These are phyloP conservation scores for Aspergillus aculeatus DNA, from an alignment of 2,329 filamentous ascomycete genomes.

Conservation along the genomic window DNA sequence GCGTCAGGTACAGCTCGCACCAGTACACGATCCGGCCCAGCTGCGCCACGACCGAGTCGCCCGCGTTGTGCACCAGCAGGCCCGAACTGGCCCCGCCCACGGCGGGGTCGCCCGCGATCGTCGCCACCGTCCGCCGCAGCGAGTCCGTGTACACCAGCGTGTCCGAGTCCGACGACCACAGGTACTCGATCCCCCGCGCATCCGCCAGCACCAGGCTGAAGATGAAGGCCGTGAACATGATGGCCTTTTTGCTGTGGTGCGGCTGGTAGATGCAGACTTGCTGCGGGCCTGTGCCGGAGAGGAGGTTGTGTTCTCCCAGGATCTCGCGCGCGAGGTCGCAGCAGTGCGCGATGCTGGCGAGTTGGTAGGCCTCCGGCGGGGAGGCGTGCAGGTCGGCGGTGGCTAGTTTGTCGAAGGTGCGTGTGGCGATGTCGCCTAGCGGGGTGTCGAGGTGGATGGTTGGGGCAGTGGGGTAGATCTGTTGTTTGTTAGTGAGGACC, in stretches of 20 bases:
- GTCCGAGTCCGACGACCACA: slow-evolving; percentile 41
- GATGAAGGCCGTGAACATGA: slow-evolving; percentile 41
- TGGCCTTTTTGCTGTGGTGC: slow-evolving; percentile 41
- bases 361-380: slow-evolving; percentile 9
- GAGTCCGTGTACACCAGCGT: slow-evolving; percentile 33
- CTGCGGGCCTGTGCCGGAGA: slow-evolving; percentile 12
- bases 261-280: slow-evolving; percentile 36
- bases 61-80: slow-evolving; percentile 35
- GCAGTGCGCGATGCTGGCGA: slow-evolving; percentile 23
- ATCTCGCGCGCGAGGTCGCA: slow-evolving; percentile 23
- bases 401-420: slow-evolving; percentile 7
- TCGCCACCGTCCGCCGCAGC: slow-evolving; percentile 28
- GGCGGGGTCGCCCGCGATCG: slow-evolving; percentile 31
- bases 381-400: background rate
- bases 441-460: slow-evolving; percentile 28
- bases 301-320: slow-evolving; percentile 17
- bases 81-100: slow-evolving; percentile 36
- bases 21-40: slow-evolving; percentile 36
- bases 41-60: slow-evolving; percentile 30
- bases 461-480: slow-evolving; percentile 25
- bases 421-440: slow-evolving; percentile 26
- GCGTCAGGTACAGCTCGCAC: slow-evolving; percentile 36
- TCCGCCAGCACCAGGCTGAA: slow-evolving; percentile 35
- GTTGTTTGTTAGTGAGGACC: background rate
- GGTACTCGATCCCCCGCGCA: slow-evolving; percentile 32